Evolutionary conservation across 768 basidiomycete species (phyloP), one percentile per base, ranked within the genome.

Genomic region (Sarcomyxa edulis): DNA sequence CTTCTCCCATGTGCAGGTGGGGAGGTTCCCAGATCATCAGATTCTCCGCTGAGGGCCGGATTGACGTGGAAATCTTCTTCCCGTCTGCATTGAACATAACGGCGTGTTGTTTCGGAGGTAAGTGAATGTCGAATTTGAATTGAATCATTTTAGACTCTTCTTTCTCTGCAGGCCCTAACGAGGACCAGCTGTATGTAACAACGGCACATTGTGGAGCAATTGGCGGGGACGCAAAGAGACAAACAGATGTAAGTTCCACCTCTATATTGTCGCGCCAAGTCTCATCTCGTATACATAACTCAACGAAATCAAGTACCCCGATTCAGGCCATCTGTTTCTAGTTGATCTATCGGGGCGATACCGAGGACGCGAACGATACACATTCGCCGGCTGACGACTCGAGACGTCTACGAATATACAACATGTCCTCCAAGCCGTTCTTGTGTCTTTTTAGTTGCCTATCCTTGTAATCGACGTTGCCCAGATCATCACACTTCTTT

Each of bases 51-150:
- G 63, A 71, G n/a, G 82, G 82, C 4, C 49, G 52, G 18, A 61
- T 79, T 14, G 77, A 81, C 49, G 53, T 75, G 7, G 71, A 78
- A 48, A 64, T 84, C 26, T 33, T 61, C 12, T 77, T 84, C 47
- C 79, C 81, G 16, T 74, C 67, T n/a, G 83, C 66, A 5, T 57
- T 77, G 42, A 75, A 79, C 38, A 64, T 84, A 25, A 84, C 83
- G 4, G 69, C 80, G 8, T 83, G 81, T 45, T 78, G 76, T 50
- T 84, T 84, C 52, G 83, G 81, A 57, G 81, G 80, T 75, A 48
- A 49, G 23, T 37, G 56, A n/a, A n/a, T n/a, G n/a, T n/a, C n/a
- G n/a, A n/a, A n/a, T n/a, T n/a, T n/a, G n/a, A n/a, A n/a, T n/a
- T n/a, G n/a, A n/a, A n/a, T n/a, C n/a, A n/a, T n/a, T n/a, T n/a